These are phyloP conservation scores for Paxillus rubicundulus DNA, from an alignment of 768 basidiomycete species.

Conservation along the genomic window DNA sequence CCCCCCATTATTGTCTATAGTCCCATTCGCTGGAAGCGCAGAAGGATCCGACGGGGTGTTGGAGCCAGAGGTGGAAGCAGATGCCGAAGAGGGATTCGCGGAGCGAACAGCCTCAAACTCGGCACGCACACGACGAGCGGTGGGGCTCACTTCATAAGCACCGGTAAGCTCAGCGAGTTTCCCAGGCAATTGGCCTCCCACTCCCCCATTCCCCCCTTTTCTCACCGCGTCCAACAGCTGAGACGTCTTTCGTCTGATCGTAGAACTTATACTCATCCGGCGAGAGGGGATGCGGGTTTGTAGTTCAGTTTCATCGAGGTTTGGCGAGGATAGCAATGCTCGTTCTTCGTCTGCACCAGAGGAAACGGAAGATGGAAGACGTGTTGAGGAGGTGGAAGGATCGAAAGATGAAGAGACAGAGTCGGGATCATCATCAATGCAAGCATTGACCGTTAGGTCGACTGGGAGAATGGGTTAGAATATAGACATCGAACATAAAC, in stretches of 20 bases:
- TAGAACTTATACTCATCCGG: constrained; percentile 45
- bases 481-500: neutral
- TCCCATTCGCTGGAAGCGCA: constrained; percentile 24
- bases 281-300: constrained; percentile 40
- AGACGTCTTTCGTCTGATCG: constrained; percentile 70
- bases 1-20: constrained; percentile 22
- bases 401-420: constrained; percentile 34
- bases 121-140: constrained; percentile 57
- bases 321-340: constrained; percentile 42
- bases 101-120: constrained; percentile 54
- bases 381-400: constrained; percentile 21
- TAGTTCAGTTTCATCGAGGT: constrained; percentile 50
- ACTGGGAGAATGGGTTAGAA: constrained; percentile 40
- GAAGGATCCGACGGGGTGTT: neutral
- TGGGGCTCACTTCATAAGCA: constrained; percentile 63
- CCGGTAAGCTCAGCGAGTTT: constrained; percentile 71
- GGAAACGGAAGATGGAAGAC: constrained; percentile 40
- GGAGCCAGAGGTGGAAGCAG: neutral
- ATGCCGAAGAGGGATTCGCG: constrained; percentile 5
- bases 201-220: constrained; percentile 29
- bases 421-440: constrained; percentile 33
- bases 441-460: constrained; percentile 68
- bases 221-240: constrained; percentile 62
- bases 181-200: constrained; percentile 43
- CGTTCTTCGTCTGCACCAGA: constrained; percentile 67